Evolutionary conservation across 257 asterid species (phyloP).

Genomic region (Mentha longifolia): DNA sequence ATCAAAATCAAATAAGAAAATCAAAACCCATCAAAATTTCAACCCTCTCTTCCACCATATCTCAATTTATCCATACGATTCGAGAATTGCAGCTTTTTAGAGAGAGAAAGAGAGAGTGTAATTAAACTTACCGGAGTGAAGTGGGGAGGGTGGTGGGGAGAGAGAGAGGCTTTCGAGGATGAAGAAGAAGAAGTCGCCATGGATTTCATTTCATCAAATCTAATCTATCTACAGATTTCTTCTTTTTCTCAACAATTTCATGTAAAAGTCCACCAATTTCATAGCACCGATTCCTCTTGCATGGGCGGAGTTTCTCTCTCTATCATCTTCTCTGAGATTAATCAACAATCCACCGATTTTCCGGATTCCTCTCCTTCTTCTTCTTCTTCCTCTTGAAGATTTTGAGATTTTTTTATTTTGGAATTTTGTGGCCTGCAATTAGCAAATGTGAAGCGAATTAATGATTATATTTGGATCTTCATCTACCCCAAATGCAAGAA

Average conservation of each 20-base stretch:
- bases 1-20: neutral
- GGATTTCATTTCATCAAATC: conserved; percentile 37
- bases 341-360: conserved; percentile 32
- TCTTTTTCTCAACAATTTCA: neutral
- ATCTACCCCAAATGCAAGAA: conserved; percentile 47
- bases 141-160: conserved; percentile 75
- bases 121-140: conserved; percentile 70
- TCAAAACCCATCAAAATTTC: neutral
- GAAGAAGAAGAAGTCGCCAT: conserved; percentile 63
- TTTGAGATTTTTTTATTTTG: conserved; percentile 26
- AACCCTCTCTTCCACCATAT: neutral
- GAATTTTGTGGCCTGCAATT: neutral
- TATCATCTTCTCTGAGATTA: conserved; percentile 33
- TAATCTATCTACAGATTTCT: neutral
- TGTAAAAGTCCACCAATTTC: neutral
- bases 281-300: conserved; percentile 19
- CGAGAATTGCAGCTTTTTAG: neutral
- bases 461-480: conserved; percentile 18
- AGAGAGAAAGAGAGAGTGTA: neutral
- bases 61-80: neutral
- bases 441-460: conserved; percentile 11
- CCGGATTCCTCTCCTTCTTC: neutral
- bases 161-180: conserved; percentile 50
- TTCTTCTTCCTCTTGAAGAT: neutral
- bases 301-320: conserved; percentile 31